Base-by-base conservation (phyloP, 352 stramenopile species). In the Pythium phragmiticola region DNA sequence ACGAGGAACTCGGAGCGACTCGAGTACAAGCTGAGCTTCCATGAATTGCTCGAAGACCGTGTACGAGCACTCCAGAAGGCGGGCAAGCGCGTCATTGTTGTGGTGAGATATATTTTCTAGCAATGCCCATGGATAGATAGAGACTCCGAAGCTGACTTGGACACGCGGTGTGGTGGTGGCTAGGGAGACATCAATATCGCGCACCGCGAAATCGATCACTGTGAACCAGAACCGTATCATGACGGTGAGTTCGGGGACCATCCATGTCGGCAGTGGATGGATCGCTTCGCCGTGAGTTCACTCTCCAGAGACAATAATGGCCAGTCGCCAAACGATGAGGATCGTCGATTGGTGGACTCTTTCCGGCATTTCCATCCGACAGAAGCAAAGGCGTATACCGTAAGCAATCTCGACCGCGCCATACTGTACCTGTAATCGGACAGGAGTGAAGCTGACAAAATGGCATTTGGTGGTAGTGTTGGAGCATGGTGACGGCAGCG, bases 21-120 rank as follows among this genome's bases (percentile, higher is more conserved):
- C n/a, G 78, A 89, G 57, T 96, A 91, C 68, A 97, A 97, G 59
- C 63, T 94, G 16, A 73, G 82, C 26, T 97, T 96, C 57, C 84
- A 96, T 55, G 67, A 67, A 28, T 57, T 92, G 33, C 68, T 97
- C 5, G 61, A 80, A 63, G 75, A 91, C 28, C 78, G 88, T 14
- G 74, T 97, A 3, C 66, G 56, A 8, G 68, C 76, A 36, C 49
- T 89, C 9, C 76, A 76, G 63, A 43, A 56, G 23, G 80, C 75
- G 3, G 75, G 76, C 57, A 89, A 81, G 41, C 78, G 54, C 23
- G 75, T 94, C 14, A 68, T 94, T 28, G 69, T 94, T 12, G 70
- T 92, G 76, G 83, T 94, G 55, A 21, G 76, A 30, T 30, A 30
- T 30, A 30, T 30, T 30, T n/a, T 30, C 26, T 30, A 30, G 26